Evolutionary conservation across 768 basidiomycete genomes (phyloP).

Genomic region (Dacryopinax primogenitus): DNA sequence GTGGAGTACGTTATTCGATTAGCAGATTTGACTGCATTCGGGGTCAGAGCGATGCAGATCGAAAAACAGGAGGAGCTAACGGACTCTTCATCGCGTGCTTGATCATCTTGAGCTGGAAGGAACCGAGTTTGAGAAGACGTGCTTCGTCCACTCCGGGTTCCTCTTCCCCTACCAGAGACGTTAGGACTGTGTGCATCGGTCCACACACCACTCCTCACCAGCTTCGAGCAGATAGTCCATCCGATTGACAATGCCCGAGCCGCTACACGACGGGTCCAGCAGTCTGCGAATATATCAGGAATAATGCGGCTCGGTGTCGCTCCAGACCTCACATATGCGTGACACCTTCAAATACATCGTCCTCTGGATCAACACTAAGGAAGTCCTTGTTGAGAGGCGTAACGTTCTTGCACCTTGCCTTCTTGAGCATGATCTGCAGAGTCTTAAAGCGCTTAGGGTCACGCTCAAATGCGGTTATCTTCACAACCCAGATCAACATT

Average conservation of each 20-base stretch:
- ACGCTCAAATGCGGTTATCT: slow-evolving; percentile 74
- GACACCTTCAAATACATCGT: slow-evolving; percentile 46
- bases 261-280: slow-evolving; percentile 92
- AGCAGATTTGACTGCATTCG: slow-evolving; percentile 52
- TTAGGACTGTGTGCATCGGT: neutral
- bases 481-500: neutral
- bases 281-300: slow-evolving; percentile 38
- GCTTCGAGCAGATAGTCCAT: slow-evolving; percentile 69
- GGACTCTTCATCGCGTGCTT: slow-evolving; percentile 90
- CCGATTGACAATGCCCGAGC: slow-evolving; percentile 83
- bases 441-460: slow-evolving; percentile 72
- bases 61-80: slow-evolving; percentile 20
- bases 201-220: slow-evolving; percentile 34
- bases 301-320: too few species aligned
- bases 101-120: slow-evolving; percentile 84
- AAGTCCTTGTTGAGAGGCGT: slow-evolving; percentile 70
- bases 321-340: slow-evolving; percentile 77
- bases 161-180: slow-evolving; percentile 29
- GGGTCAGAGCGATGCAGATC: slow-evolving; percentile 7
- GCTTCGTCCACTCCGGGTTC: slow-evolving; percentile 39
- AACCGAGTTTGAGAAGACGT: slow-evolving; percentile 68
- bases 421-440: slow-evolving; percentile 71
- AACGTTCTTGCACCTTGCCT: slow-evolving; percentile 72
- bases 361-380: slow-evolving; percentile 55
- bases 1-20: slow-evolving; percentile 88